Conservation (phyloP, 108 stramenopile genomes). For the Conticribra guillardii region DNA sequence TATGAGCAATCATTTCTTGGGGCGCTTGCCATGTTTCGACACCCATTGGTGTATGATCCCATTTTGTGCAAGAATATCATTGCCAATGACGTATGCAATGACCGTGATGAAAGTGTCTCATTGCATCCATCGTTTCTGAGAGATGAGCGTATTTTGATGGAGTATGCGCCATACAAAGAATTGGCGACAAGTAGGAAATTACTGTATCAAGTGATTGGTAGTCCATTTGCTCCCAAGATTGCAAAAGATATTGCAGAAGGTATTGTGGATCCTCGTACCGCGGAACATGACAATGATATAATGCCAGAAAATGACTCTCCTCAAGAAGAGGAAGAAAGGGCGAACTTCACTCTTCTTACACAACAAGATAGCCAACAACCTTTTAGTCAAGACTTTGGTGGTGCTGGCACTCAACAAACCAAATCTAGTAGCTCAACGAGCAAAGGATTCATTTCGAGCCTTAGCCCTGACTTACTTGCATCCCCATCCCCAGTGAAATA, state of each 20-base stretch:
- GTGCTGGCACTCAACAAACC: constrained; percentile 38
- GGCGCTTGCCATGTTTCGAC: constrained; percentile 90
- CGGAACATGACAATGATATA: neutral
- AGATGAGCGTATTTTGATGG: constrained; percentile 54
- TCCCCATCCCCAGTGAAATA: constrained; percentile 37
- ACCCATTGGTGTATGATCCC: constrained; percentile 88
- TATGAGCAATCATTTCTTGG: constrained; percentile 81
- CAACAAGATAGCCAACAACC: constrained; percentile 4
- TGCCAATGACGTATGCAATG: constrained; percentile 42
- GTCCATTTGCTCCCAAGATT: constrained; percentile 23
- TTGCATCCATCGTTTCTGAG: constrained; percentile 19
- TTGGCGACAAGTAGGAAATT: constrained; percentile 44
- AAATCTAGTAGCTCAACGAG: constrained; percentile 34
- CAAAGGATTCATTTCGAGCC: constrained; percentile 32
- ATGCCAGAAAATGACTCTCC: neutral
- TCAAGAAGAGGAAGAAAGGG: constrained; percentile 4
- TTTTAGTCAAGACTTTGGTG: constrained; percentile 26
- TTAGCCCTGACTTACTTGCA: constrained; percentile 47
- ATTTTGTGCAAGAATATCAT: constrained; percentile 43
- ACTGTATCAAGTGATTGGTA: constrained; percentile 57
- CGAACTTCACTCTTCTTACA: constrained; percentile 23
- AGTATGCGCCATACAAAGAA: constrained; percentile 65
- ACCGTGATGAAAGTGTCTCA: constrained; percentile 18
- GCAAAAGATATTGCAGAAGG: constrained; percentile 53
- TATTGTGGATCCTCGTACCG: constrained; percentile 38